phyloP scores from a whole-genome alignment of 176 grass and related monocot genomes.

The Echinochloa phyllopogon region DNA sequence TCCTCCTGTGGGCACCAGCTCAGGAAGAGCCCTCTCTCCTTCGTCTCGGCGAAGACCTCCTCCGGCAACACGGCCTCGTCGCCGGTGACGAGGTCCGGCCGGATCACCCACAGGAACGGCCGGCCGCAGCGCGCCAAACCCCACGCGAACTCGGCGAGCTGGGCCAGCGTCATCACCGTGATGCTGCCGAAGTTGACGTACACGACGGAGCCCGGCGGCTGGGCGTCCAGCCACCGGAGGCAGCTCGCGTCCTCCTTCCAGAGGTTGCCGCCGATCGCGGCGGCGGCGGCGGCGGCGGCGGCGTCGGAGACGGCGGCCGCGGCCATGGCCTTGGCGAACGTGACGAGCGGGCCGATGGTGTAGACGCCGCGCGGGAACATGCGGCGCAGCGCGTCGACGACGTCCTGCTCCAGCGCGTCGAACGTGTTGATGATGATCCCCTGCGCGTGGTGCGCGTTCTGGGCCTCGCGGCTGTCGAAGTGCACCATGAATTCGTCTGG shows the following conservation, averaged over 20 bases:
- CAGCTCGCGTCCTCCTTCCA: constrained; percentile 75
- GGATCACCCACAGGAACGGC: constrained; percentile 69
- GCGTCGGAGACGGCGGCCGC: background rate
- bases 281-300: background rate
- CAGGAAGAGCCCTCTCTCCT: constrained; percentile 43
- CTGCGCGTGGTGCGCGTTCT: constrained; percentile 47
- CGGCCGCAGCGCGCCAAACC: constrained; percentile 58
- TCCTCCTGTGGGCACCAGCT: constrained; percentile 74
- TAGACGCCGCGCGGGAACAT: constrained; percentile 48
- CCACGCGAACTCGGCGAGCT: constrained; percentile 74
- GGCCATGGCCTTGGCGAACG: constrained; percentile 10
- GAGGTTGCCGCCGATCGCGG: constrained; percentile 49
- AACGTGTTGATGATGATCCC: constrained; percentile 73
- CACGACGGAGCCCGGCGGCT: constrained; percentile 57
- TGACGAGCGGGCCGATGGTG: constrained; percentile 52
- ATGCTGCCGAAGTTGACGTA: constrained; percentile 95
- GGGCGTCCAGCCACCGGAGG: constrained; percentile 56
- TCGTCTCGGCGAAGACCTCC: constrained; percentile 51
- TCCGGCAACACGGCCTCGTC: constrained; percentile 50
- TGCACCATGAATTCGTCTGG: constrained; percentile 56
- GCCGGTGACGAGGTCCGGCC: constrained; percentile 67
- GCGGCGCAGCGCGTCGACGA: constrained; percentile 46
- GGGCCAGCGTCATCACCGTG: constrained; percentile 54
- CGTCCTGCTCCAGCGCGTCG: constrained; percentile 57
- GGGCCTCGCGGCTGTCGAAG: constrained; percentile 45